Conservation (phyloP, 345 rosid genomes). For the Citropsis articulata region DNA sequence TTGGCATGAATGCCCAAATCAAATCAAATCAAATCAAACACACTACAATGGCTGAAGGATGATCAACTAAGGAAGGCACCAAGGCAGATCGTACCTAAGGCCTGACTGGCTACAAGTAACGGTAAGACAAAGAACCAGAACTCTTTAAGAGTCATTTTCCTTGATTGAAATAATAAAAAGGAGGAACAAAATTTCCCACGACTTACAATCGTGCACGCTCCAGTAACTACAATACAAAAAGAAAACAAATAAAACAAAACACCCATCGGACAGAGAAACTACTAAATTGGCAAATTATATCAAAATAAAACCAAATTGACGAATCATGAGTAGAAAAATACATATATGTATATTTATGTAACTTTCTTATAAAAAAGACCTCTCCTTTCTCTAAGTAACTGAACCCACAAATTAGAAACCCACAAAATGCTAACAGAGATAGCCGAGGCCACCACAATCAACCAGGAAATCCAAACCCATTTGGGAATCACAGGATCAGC, state of each 20-base stretch:
- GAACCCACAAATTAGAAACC: constrained; percentile 76
- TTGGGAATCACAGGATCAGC: constrained; percentile 58
- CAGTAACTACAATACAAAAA: background rate
- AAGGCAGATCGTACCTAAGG: background rate
- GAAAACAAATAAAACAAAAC: background rate
- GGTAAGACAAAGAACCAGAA: background rate
- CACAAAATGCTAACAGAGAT: constrained; percentile 76
- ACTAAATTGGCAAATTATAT: background rate
- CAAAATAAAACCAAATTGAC: background rate
- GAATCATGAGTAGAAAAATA: background rate
- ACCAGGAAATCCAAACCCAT: constrained; percentile 94
- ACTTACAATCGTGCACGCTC: background rate
- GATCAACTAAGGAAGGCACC: background rate
- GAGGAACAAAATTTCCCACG: background rate
- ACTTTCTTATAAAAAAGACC: constrained; percentile 39
- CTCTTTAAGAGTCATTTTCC: background rate
- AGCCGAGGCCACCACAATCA: constrained; percentile 59
- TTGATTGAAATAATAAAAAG: no score
- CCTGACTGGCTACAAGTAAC: background rate
- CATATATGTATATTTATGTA: constrained; percentile 22
- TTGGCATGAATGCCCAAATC: background rate
- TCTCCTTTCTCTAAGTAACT: constrained; percentile 51
- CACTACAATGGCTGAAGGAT: background rate
- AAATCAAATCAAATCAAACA: background rate
- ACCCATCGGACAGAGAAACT: background rate